These are phyloP conservation scores for Sclerotiophoma versabilis DNA, from an alignment of 2,329 filamentous ascomycete genomes.

Conservation along the genomic window DNA sequence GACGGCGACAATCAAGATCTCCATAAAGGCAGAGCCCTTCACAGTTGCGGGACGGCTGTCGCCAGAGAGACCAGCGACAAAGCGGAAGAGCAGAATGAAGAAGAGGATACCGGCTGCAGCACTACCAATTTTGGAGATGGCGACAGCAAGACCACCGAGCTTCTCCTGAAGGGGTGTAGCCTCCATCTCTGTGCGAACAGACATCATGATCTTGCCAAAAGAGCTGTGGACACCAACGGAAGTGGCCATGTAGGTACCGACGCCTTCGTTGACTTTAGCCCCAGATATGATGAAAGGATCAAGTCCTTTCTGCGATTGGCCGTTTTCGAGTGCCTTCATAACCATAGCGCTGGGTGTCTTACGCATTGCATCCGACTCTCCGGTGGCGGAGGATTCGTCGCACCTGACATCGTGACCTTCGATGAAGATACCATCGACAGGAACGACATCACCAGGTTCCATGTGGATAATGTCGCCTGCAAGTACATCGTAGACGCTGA, in stretches of 20 bases:
- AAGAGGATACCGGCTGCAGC: conserved; percentile 49
- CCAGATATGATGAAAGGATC: conserved; percentile 71
- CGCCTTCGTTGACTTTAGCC: conserved; percentile 61
- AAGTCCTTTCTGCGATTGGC: conserved; percentile 58
- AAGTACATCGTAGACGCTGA: conserved; percentile 65
- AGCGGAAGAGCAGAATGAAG: conserved; percentile 50
- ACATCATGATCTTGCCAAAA: conserved; percentile 65
- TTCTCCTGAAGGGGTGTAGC: conserved; percentile 63
- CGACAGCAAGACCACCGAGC: conserved; percentile 59
- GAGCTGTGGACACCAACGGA: conserved; percentile 63
- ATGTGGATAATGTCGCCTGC: conserved; percentile 75
- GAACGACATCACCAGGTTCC: conserved; percentile 72
- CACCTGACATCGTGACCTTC: conserved; percentile 70
- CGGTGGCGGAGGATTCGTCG: conserved; percentile 76
- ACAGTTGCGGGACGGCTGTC: conserved; percentile 32
- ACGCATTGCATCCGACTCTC: conserved; percentile 74
- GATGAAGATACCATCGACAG: conserved; percentile 74
- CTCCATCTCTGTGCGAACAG: conserved; percentile 61
- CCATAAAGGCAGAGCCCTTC: conserved; percentile 49
- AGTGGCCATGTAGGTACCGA: conserved; percentile 62
- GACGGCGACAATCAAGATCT: conserved; percentile 53
- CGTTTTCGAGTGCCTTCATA: conserved; percentile 62
- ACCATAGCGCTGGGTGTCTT: conserved; percentile 69
- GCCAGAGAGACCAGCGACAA: conserved; percentile 41
- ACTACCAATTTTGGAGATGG: conserved; percentile 60